These are phyloP conservation scores for Trypanosoma mega DNA, from an alignment of 208 protist genomes.

Conservation along the genomic window DNA sequence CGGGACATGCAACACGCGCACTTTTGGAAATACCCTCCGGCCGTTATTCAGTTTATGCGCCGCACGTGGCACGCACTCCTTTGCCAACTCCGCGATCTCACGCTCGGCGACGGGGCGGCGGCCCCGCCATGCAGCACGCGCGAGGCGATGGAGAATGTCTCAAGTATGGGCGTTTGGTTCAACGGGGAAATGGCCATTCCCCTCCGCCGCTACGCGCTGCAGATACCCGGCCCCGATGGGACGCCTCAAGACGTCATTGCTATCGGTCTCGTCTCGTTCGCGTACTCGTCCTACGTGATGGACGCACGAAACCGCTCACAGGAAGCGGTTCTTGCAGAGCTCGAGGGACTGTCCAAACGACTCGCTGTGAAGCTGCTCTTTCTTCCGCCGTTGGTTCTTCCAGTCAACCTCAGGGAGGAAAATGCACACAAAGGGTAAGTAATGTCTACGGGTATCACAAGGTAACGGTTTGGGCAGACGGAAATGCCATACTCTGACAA, in stretches of 20 bases:
- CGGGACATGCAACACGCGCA: constrained; percentile 28
- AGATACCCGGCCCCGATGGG: constrained; percentile 33
- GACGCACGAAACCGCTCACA: constrained; percentile 49
- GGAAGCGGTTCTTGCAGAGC: constrained; percentile 36
- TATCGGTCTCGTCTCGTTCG: constrained; percentile 61
- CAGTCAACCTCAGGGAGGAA: too few species aligned
- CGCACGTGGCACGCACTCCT: constrained; percentile 62
- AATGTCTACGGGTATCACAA: too few species aligned
- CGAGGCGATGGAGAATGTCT: constrained; percentile 67
- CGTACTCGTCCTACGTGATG: constrained; percentile 81
- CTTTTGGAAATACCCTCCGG: constrained; percentile 22
- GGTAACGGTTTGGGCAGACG: too few species aligned
- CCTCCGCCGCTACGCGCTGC: constrained; percentile 61
- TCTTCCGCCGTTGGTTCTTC: constrained; percentile 35
- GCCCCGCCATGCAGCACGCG: constrained; percentile 16
- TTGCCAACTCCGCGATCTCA: constrained; percentile 42
- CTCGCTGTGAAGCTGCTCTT: constrained; percentile 51
- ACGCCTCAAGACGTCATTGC: constrained; percentile 43
- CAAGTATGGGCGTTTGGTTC: constrained; percentile 74
- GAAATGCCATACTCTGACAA: too few species aligned
- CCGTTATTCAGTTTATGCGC: constrained; percentile 47
- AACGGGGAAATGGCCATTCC: constrained; percentile 58
- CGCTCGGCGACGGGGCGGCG: not conserved
- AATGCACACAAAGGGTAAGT: too few species aligned
- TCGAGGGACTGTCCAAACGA: constrained; percentile 45